Base-by-base conservation (phyloP, 192 early-diverging fungal species). In the Paraglomus brasilianum region DNA sequence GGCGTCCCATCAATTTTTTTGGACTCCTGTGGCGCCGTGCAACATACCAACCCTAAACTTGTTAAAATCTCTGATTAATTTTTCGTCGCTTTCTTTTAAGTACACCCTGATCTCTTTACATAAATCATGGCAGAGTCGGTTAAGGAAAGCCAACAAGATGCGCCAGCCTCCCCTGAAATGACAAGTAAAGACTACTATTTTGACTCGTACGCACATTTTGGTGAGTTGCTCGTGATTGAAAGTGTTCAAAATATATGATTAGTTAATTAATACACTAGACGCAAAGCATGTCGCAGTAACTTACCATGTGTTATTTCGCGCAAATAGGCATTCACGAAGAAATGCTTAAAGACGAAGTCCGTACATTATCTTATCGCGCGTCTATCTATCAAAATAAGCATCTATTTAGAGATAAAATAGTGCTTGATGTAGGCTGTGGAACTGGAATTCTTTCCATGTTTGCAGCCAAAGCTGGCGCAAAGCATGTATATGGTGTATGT, bases 191-290 rank as follows among this genome's bases (percentile, higher is more conserved):
- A 95, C 80, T 98, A 97, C 81, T 99, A 99, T 91, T 99, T 99
- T 85, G 97, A 99, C 85, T 98, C 95, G 52, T 99, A 98, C 83
- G 94, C 97, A 46, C 95, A 97, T 87, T 97, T 96, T 82, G 93
- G 92, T 87, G 83, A 76, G 80, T 52, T 49, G 72, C 46, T 39
- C 15, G 17, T 53, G 4, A 56, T 41, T 56, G 46, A 21, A 24
- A 5, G 24, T 39, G 8, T 14, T n/a, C 15, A 21, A 52, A 46
- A 63, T 60, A 40, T 38, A 9, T 40, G 38, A 64, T 39, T 65
- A 19, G 15, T 8, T 47, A 51, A 19, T 42, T 9, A 6, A n/a
- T 9, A 22, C 21, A 1, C 62, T 43, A 15, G 42, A 41, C 30
- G 21, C 0, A n/a, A 53, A 19, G 45, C 46, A 17, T 44, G 9